Evolutionary conservation across 2,329 filamentous ascomycete species (phyloP), one percentile per base, ranked within the genome.

Genomic region (Pseudogymnoascus verrucosus): DNA sequence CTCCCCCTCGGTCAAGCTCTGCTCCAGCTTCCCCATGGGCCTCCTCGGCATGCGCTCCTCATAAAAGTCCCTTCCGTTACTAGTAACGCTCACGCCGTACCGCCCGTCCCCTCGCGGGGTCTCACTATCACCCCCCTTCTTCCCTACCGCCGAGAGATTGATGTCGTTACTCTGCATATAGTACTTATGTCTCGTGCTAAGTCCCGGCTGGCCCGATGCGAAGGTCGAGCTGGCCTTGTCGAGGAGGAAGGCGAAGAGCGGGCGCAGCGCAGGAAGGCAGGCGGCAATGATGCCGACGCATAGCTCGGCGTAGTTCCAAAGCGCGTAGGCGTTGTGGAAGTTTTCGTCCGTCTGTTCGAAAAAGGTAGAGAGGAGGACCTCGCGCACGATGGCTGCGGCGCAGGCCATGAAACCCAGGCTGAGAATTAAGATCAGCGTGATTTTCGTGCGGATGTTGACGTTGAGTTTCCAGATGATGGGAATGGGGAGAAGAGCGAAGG

Each of bases 271-370:
- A 0, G 78, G 77, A 0, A 79, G 68, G 0, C 74, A 78, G 4
- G 76, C 76, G 1, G 78, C 77, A 1, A 78, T 70, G 51, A 79
- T 78, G 2, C 77, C 78, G 5, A 79, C 68, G 54, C 75, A 76
- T 26, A 80, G 73, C 64, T 80, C 78, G 61, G 79, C 74, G 64
- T 73, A 75, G 66, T 77, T 76, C 78, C 78, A 80, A 10, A 80
- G 71, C 40, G 75, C 76, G 69, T 79, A 79, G 4, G 69, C 69
- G 65, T 70, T 67, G 11, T 66, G 60, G 23, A 66, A 64, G 4
- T 71, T 74, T 36, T 71, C 73, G 63, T 80, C 77, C 0, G 67
- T 67, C 11, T 76, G 70, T 0, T 64, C 39, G 57, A 78, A 69
- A 61, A 76, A 73, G 16, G 64, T 69, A 39, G 69, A 72, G 67